phyloP scores from a whole-genome alignment of 2,329 filamentous ascomycete genomes.

The Pseudonectria buxi region DNA sequence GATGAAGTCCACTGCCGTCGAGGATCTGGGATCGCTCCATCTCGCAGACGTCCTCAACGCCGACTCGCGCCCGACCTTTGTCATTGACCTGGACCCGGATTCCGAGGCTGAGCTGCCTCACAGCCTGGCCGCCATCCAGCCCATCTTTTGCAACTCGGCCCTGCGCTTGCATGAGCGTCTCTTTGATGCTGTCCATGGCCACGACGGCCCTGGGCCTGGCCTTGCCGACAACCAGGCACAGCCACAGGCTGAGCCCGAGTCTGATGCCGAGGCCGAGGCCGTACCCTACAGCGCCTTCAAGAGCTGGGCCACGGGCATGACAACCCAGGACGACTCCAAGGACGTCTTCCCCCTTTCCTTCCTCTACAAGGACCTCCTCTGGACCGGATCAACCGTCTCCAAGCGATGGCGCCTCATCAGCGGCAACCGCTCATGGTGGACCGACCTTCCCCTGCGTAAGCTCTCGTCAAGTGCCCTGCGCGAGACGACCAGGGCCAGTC shows the following conservation, averaged over 20 bases:
- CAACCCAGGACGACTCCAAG: slow-evolving; percentile 35
- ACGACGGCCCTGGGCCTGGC: slow-evolving; percentile 1
- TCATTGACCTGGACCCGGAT: slow-evolving; percentile 33
- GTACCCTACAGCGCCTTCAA: slow-evolving; percentile 29
- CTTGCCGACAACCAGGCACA: too few relatives aligned
- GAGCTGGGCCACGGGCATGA: slow-evolving; percentile 35
- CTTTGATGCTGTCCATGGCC: slow-evolving; percentile 21
- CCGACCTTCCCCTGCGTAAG: not conserved
- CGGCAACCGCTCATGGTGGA: slow-evolving; percentile 31
- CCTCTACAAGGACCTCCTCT: slow-evolving; percentile 27
- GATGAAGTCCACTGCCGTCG: slow-evolving; percentile 9
- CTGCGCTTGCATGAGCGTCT: slow-evolving; percentile 28
- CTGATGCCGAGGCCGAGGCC: not conserved
- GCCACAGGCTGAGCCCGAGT: too few relatives aligned
- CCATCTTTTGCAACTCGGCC: slow-evolving; percentile 31
- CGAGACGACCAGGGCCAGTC: not conserved
- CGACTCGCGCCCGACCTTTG: slow-evolving; percentile 32
- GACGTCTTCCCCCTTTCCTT: slow-evolving; percentile 39
- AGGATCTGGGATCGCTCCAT: slow-evolving; percentile 24
- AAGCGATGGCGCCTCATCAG: slow-evolving; percentile 36
- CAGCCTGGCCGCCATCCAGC: slow-evolving; percentile 17
- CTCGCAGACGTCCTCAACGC: slow-evolving; percentile 40
- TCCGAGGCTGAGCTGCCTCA: slow-evolving; percentile 21
- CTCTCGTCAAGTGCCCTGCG: slow-evolving; percentile 3
- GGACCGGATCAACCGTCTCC: slow-evolving; percentile 32